Conservation (phyloP, 2,329 filamentous ascomycete genomes). For the Paecilomyces fulvus region DNA sequence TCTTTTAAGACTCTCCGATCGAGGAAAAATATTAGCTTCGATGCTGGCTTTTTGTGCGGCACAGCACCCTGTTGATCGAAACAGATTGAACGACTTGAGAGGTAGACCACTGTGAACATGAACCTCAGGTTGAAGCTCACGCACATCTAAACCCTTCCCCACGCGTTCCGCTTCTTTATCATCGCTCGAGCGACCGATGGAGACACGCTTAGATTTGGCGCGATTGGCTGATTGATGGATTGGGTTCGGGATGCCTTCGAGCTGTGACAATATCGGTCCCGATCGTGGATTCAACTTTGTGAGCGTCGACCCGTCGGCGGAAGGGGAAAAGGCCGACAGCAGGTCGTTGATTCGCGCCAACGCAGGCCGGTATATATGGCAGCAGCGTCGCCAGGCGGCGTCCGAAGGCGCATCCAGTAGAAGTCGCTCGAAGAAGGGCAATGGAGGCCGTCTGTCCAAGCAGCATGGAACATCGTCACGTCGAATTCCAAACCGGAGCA, state of each 20-base stretch:
- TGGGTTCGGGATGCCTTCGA: neutral
- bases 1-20: neutral
- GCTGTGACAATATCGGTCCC: neutral
- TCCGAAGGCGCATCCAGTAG: slow-evolving; percentile 2
- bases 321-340: slow-evolving; percentile 5
- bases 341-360: slow-evolving; percentile 17
- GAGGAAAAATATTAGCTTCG: neutral
- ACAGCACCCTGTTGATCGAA: neutral
- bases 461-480: neutral
- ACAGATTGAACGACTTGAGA: neutral
- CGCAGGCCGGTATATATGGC: slow-evolving; percentile 17
- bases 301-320: slow-evolving; percentile 7
- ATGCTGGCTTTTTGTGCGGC: neutral
- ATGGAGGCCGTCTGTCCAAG: neutral
- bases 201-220: neutral
- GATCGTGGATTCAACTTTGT: slow-evolving; percentile 7
- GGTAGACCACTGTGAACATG: neutral
- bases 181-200: neutral
- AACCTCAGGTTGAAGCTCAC: neutral
- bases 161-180: neutral
- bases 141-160: neutral
- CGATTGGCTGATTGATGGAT: neutral
- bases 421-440: neutral
- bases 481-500: neutral
- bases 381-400: slow-evolving; percentile 9